phyloP scores from a whole-genome alignment of 2,329 filamentous ascomycete species.

The Fusarium compactum region DNA sequence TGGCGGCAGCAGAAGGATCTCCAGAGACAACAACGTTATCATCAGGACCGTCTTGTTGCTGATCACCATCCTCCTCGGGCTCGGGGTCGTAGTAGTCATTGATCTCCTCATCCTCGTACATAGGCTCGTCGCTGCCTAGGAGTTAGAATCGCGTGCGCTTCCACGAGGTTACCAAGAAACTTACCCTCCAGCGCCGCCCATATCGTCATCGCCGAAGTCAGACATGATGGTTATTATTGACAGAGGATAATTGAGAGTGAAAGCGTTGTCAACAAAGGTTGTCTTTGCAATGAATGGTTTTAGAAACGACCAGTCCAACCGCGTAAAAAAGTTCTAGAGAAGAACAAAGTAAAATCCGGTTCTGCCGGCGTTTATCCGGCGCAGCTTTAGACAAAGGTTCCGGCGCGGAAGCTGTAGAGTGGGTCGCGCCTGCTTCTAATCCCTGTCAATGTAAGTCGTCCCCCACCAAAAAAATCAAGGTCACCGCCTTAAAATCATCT shows the following conservation, averaged over 20 bases:
- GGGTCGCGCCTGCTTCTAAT: constrained; percentile 13
- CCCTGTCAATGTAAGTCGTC: constrained; percentile 17
- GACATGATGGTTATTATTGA: constrained; percentile 66
- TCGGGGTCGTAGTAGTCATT: constrained; percentile 68
- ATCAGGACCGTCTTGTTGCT: constrained; percentile 65
- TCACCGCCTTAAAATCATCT: constrained; percentile 53
- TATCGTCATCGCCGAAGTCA: constrained; percentile 77
- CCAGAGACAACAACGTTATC: constrained; percentile 71
- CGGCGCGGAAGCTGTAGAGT: constrained; percentile 5
- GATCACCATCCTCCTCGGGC: constrained; percentile 65
- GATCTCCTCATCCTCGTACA: constrained; percentile 77
- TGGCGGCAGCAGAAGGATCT: constrained; percentile 71
- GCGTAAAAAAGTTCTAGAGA: constrained; percentile 50
- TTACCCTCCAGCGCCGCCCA: constrained; percentile 68
- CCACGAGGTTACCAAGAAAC: constrained; percentile 43
- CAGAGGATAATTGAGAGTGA: constrained; percentile 5
- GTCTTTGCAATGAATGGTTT: constrained; percentile 38
- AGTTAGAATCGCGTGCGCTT: constrained; percentile 37
- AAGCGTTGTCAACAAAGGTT: constrained; percentile 5
- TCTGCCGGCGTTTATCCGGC: constrained; percentile 51
- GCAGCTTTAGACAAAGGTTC: constrained; percentile 1
- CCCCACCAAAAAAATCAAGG: constrained; percentile 48
- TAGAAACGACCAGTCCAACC: constrained; percentile 37
- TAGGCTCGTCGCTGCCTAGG: constrained; percentile 72
- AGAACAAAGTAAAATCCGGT: constrained; percentile 42